Base-by-base conservation (phyloP, 129 eudicot genomes). In the Helianthus tuberosus region DNA sequence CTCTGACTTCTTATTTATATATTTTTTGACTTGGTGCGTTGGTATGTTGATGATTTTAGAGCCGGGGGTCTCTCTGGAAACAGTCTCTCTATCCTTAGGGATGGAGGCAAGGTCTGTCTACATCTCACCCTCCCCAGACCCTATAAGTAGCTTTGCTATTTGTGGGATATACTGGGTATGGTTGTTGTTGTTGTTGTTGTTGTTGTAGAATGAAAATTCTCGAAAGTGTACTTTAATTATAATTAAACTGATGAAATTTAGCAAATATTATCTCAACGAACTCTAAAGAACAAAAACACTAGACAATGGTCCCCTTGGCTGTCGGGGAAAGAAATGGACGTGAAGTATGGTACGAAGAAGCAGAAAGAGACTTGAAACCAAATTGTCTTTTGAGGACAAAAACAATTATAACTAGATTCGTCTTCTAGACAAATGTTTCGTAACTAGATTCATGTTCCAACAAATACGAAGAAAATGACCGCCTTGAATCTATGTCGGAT, bases 251-350 rank as follows among this genome's bases (percentile, higher is more conserved):
- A 11, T 11, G 50, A 52, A 41, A 78, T 44, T 13, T 39, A 38
- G 15, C 32, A 58, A 73, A 77, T 55, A 53, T 53, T 62, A 79
- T 80, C 2, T 7, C 51, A 72, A 79, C 82, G 73, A 76, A 64
- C 72, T 78, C 43, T 80, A 81, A 78, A 66, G 77, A 78, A 77
- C 89, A 75, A 88, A 89, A 84, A 59, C 79, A 84, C 68, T 71
- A 60, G 90, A 86, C 93, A 91, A 9, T 63, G 92, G 97, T 89
- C 89, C 96, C 92, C 81, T 41, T 48, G 15, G 57, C 10, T 89
- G 97, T 91, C 90, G 81, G 78, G 79, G 51, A 84, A 86, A 75
- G 82, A 84, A 38, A 76, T 58, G 64, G 84, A 80, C 86, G 85
- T 79, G 12, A 79, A 75, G 78, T 61, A 81, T 74, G 84, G 77